phyloP scores from a whole-genome alignment of 257 asterid species.

The Primulina eburnea region DNA sequence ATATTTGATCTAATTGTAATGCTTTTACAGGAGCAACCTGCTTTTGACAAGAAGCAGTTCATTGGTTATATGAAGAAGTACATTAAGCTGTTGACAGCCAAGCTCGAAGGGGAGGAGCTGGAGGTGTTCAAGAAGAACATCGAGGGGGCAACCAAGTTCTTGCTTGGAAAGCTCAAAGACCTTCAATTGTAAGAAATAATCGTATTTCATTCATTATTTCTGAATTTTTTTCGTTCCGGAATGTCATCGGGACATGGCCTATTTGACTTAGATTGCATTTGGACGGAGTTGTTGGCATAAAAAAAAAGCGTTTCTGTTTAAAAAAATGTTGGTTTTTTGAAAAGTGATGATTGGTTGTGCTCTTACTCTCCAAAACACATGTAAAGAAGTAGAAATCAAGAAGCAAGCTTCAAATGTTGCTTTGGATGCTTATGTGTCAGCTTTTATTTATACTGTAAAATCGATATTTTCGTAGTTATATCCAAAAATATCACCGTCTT shows the following conservation, averaged over 20 bases:
- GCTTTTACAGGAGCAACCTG: conserved; percentile 74
- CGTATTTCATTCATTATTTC: background rate
- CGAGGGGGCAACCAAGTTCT: conserved; percentile 73
- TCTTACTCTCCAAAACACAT: no score
- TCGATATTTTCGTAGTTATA: background rate
- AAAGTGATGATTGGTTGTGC: background rate
- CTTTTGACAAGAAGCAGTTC: conserved; percentile 78
- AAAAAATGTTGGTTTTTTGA: no score
- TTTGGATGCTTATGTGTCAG: background rate
- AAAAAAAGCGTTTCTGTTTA: background rate
- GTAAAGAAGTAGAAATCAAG: background rate
- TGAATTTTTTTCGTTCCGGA: background rate
- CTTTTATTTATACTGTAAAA: background rate
- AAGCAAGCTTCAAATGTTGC: background rate
- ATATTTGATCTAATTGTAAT: background rate
- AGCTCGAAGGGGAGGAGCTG: conserved; percentile 58
- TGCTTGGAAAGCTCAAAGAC: conserved; percentile 62
- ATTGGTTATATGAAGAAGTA: conserved; percentile 59
- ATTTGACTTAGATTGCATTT: background rate
- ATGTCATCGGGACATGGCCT: no score
- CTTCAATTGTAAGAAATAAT: conserved; percentile 70
- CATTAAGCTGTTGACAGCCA: conserved; percentile 59
- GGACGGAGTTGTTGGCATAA: background rate
- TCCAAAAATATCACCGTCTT: background rate
- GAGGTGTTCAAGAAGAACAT: conserved; percentile 65